Conservation (phyloP, 108 stramenopile genomes). For the Conticribra weissflogii region DNA sequence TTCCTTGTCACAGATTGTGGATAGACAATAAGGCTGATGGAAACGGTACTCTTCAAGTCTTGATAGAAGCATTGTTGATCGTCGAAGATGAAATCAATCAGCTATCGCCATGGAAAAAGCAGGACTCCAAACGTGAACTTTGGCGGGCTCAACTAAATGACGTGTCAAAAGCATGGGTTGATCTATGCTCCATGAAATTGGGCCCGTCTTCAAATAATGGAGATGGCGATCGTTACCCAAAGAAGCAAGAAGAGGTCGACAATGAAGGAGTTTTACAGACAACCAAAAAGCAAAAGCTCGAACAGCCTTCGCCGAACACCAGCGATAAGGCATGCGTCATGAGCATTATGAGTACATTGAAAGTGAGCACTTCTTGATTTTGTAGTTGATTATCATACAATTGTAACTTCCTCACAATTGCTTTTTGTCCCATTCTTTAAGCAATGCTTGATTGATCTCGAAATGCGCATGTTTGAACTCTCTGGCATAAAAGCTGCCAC, state of each 20-base stretch:
- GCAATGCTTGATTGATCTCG: constrained; percentile 36
- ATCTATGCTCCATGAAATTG: constrained; percentile 36
- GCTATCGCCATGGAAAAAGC: constrained; percentile 60
- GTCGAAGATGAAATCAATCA: constrained; percentile 68
- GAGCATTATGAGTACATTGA: constrained; percentile 38
- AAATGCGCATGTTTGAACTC: constrained; percentile 47
- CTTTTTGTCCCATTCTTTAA: background rate
- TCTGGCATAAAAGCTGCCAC: constrained; percentile 67
- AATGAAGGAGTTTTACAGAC: background rate
- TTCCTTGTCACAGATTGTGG: constrained; percentile 44
- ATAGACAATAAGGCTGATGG: constrained; percentile 36
- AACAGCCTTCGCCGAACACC: background rate
- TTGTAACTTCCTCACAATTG: background rate
- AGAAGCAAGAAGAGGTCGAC: background rate
- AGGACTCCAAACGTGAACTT: constrained; percentile 48
- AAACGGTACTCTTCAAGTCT: constrained; percentile 62
- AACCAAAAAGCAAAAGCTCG: constrained; percentile 26
- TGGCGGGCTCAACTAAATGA: constrained; percentile 69
- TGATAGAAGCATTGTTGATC: constrained; percentile 63
- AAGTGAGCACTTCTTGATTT: constrained; percentile 41
- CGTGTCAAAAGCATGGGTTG: constrained; percentile 63
- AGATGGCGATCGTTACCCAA: background rate
- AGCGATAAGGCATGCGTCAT: background rate
- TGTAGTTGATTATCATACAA: background rate
- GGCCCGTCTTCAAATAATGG: constrained; percentile 35